A percentile compares a stretch with the other conserved stretches of the same genome.
These are phyloP conservation scores for Xylaria sp. DNA, from an alignment of 2,329 filamentous ascomycete species.

Conservation along the genomic window DNA sequence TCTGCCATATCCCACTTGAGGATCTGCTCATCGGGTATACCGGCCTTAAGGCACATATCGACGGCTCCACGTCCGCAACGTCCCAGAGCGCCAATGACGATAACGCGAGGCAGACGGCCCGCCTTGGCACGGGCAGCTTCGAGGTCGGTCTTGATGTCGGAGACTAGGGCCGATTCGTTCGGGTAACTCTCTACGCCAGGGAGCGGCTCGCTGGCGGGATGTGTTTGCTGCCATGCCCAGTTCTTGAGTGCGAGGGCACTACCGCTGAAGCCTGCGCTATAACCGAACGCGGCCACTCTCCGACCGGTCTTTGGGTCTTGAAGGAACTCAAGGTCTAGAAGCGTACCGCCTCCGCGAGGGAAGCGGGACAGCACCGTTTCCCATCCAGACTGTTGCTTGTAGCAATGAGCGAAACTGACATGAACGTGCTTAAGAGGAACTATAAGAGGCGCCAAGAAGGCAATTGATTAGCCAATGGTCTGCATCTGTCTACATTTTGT, in stretches of 20 bases:
- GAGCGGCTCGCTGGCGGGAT: slow-evolving; percentile 72
- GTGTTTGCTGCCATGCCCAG: slow-evolving; percentile 84
- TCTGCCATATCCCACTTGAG: slow-evolving; percentile 79
- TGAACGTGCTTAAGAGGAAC: slow-evolving; percentile 75
- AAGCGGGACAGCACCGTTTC: slow-evolving; percentile 83
- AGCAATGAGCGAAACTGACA: slow-evolving; percentile 79
- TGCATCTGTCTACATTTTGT: neutral
- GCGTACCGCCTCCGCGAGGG: slow-evolving; percentile 76
- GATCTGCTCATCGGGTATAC: slow-evolving; percentile 76
- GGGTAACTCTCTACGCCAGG: slow-evolving; percentile 75
- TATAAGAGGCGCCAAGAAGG: slow-evolving; percentile 32
- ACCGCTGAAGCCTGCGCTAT: slow-evolving; percentile 80
- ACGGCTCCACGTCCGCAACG: slow-evolving; percentile 88
- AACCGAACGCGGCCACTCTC: slow-evolving; percentile 78
- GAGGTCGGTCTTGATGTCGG: slow-evolving; percentile 78
- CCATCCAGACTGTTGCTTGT: slow-evolving; percentile 81
- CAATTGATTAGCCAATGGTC: slow-evolving; percentile 19
- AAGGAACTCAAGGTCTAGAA: slow-evolving; percentile 90
- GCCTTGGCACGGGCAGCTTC: slow-evolving; percentile 71
- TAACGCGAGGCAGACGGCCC: slow-evolving; percentile 75
- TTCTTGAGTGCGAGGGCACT: slow-evolving; percentile 80
- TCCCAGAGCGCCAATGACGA: slow-evolving; percentile 87
- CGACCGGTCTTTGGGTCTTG: slow-evolving; percentile 73
- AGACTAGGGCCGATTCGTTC: slow-evolving; percentile 78
- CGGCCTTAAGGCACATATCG: slow-evolving; percentile 79